Base-by-base conservation (phyloP, 179 eudicot species). In the Heliamphora pulchella region DNA sequence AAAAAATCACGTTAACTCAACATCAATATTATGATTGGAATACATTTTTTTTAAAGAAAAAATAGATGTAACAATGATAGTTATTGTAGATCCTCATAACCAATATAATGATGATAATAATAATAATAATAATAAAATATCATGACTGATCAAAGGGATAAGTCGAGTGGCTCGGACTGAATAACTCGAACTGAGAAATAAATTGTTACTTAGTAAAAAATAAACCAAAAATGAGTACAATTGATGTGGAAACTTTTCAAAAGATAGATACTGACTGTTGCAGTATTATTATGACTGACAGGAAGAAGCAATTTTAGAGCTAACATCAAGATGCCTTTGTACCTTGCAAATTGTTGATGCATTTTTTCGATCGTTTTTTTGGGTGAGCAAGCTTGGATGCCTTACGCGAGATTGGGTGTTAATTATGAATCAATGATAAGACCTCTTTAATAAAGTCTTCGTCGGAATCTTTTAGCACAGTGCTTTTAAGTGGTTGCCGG, bases 401-500 rank as follows among this genome's bases (percentile, higher is more conserved):
- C 55, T 31, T 31, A 31, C 31, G 4, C 39, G 10, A 66, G 48
- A 22, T 76, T 76, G 15, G 47, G n/a, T 76, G 57, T 63, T 48
- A 10, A 77, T 14, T 61, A 31, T 31, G 31, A 31, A 31, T 31
- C 31, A 31, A 10, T 8, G 1, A 14, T 51, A 77, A 48, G 13
- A 8, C 13, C 10, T 65, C 80, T 20, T 65, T 22, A 22, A 77
- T 50, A 48, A 77, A 77, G 10, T 48, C 3, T 74, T 74, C 50
- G 59, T 47, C 31, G 63, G 48, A 53, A 6, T 20, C 75, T 18
- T 10, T 71, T 0, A 9, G n/a, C 74, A 4, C 75, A 71, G 62
- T 20, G 41, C 46, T 63, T 73, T 48, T 20, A 50, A 72, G 46
- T 31, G 4, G 46, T 67, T 41, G 50, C 62, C 22, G 62, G 18